A percentile compares a stretch with the other conserved stretches of the same genome.
phyloP scores from a whole-genome alignment of 164 flowering plant species.

The Piper betle region DNA sequence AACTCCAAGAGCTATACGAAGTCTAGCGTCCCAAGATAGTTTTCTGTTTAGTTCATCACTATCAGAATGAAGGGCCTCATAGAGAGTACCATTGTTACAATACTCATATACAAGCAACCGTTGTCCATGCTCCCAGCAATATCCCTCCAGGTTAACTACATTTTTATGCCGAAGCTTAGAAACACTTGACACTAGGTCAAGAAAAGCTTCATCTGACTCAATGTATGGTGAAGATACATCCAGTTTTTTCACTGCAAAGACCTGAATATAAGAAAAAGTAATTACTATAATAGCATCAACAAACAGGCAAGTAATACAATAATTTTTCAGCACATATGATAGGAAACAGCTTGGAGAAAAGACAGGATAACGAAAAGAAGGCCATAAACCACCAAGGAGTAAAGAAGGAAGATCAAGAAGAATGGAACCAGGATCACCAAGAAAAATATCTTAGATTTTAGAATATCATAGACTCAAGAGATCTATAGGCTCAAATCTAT shows the following conservation, averaged over 20 bases:
- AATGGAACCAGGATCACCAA: too few relatives aligned
- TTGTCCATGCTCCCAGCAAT: conserved; percentile 82
- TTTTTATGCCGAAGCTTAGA: conserved; percentile 71
- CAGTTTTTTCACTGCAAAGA: conserved; percentile 69
- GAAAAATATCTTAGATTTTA: too few relatives aligned
- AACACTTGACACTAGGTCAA: conserved; percentile 64
- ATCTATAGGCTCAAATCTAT: too few relatives aligned
- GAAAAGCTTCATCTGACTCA: conserved; percentile 58
- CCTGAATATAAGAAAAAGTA: conserved; percentile 21
- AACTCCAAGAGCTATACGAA: conserved; percentile 84
- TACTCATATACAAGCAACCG: conserved; percentile 74
- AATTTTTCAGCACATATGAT: too few relatives aligned
- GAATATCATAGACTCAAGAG: too few relatives aligned
- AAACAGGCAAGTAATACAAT: not conserved
- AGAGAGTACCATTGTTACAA: conserved; percentile 68
- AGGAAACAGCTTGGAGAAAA: too few relatives aligned
- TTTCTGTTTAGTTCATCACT: conserved; percentile 41
- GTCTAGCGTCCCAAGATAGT: conserved; percentile 77
- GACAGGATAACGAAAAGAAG: too few relatives aligned
- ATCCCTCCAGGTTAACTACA: conserved; percentile 83
- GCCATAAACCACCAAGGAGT: too few relatives aligned
- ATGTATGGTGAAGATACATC: conserved; percentile 41
- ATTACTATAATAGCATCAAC: conserved; percentile 1
- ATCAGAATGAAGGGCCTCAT: conserved; percentile 68
- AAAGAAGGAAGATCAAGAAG: too few relatives aligned